Base-by-base conservation (phyloP, 805 yeast genomes). In the Kodamaea nitidulidarum region DNA sequence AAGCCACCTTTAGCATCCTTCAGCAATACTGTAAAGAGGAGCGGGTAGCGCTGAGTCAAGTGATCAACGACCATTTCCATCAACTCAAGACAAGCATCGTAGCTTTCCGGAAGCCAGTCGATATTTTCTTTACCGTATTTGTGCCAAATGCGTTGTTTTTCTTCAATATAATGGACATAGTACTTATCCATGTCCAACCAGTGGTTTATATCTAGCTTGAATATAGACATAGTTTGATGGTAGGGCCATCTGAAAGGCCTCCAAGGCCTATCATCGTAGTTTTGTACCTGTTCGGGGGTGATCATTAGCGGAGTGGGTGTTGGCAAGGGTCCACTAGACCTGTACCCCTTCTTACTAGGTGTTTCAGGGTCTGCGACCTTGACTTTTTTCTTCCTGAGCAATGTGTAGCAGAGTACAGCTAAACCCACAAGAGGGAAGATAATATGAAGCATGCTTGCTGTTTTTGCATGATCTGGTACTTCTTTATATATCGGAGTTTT, bases 131-230 rank as follows among this genome's bases (percentile, higher is more conserved):
- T 69, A 7, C 85, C 86, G 50, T 78, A 78, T 35, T 70, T 60
- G 49, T 71, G 73, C 56, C 72, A 70, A 33, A 82, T 73, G 42
- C 84, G 62, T 51, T 72, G 58, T 58, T 80, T 81, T 52, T 82
- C 87, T 44, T 74, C 66, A 40, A 81, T 72, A 50, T 82, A 82
- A 46, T 78, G 80, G 56, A 78, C 67, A 52, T 81, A 82, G 59
- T 79, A 82, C 56, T 80, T 81, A 56, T 82, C 88, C 88, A 82
- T 82, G 51, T 82, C 88, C 47, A 82, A 60, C 88, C 88, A 82
- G 60, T 82, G 84, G 56, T 81, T 81, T 26, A 80, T 66, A 52
- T 81, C 85, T n/a, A 82, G 67, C 54, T 77, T 79, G 64, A 72
- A 81, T 35, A 82, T 80, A 11, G 83, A 74, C 88, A 82, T 82